A percentile compares a stretch with the other conserved stretches of the same genome.
These are phyloP conservation scores for Penicillium janthinellum DNA, from an alignment of 2,329 filamentous ascomycete genomes.

Conservation along the genomic window DNA sequence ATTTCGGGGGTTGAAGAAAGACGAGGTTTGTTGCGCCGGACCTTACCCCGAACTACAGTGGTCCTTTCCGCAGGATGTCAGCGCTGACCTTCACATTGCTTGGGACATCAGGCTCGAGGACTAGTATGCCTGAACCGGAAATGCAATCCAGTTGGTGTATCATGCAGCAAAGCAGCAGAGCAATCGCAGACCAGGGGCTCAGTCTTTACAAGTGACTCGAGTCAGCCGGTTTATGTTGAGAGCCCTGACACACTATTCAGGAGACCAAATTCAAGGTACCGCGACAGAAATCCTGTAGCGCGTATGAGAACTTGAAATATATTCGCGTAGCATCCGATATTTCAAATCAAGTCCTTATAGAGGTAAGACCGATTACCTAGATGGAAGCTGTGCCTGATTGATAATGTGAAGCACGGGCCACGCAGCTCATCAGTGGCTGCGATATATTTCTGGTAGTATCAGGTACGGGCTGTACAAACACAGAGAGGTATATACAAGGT, in stretches of 20 bases:
- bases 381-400: not conserved
- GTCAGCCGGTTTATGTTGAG: not conserved
- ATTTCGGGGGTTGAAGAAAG: not conserved
- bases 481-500: too few relatives aligned
- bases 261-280: conserved; percentile 7
- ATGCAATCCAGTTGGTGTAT: not conserved
- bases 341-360: too few relatives aligned
- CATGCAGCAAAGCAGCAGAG: not conserved
- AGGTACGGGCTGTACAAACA: too few relatives aligned
- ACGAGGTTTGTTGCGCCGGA: not conserved
- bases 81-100: too few relatives aligned
- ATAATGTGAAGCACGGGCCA: not conserved
- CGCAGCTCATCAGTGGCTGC: not conserved
- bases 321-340: not conserved
- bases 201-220: not conserved
- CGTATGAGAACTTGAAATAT: not conserved
- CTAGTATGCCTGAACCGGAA: not conserved
- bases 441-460: too few relatives aligned
- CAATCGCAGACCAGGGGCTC: not conserved
- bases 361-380: too few relatives aligned
- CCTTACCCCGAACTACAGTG: not conserved
- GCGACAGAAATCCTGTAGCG: not conserved
- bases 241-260: not conserved
- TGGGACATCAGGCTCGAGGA: not conserved
- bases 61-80: not conserved